phyloP scores from a whole-genome alignment of 2,329 filamentous ascomycete species.

The Penicillium sp. region DNA sequence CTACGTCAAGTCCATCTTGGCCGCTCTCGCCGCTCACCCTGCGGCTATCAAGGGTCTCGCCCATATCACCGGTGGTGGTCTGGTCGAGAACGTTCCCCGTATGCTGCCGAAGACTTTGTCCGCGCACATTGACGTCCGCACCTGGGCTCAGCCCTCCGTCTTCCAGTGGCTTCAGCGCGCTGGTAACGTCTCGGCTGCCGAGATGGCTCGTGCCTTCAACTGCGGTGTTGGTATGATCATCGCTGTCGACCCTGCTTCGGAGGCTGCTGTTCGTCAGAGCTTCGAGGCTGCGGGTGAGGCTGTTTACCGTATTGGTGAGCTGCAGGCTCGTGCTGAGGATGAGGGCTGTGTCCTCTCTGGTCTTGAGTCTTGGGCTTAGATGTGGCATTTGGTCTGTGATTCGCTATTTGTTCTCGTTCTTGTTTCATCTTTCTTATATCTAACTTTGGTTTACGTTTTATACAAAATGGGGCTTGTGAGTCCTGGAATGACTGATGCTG shows the following conservation, averaged over 20 bases:
- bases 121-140: slow-evolving; percentile 73
- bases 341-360: slow-evolving; percentile 64
- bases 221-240: slow-evolving; percentile 92
- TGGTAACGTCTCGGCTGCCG: slow-evolving; percentile 66
- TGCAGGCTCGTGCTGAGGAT: slow-evolving; percentile 57
- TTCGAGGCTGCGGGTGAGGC: slow-evolving; percentile 70
- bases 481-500: slow-evolving; percentile 17
- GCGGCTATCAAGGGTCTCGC: slow-evolving; percentile 82
- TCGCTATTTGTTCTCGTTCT: slow-evolving; percentile 5
- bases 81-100: slow-evolving; percentile 89
- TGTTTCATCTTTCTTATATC: slow-evolving; percentile 9
- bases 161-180: slow-evolving; percentile 81
- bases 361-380: slow-evolving; percentile 48
- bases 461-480: slow-evolving; percentile 9
- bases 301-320: slow-evolving; percentile 71
- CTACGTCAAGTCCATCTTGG: slow-evolving; percentile 81
- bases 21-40: slow-evolving; percentile 52
- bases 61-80: slow-evolving; percentile 93
- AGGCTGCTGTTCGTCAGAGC: slow-evolving; percentile 39
- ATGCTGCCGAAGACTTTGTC: slow-evolving; percentile 79
- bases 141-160: slow-evolving; percentile 74
- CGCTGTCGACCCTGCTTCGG: slow-evolving; percentile 58
- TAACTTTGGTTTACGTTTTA: slow-evolving; percentile 4
- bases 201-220: slow-evolving; percentile 95
- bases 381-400: slow-evolving; percentile 15